Base-by-base conservation (phyloP, 2,329 filamentous ascomycete species). In the Sphaerulina vaccinii region DNA sequence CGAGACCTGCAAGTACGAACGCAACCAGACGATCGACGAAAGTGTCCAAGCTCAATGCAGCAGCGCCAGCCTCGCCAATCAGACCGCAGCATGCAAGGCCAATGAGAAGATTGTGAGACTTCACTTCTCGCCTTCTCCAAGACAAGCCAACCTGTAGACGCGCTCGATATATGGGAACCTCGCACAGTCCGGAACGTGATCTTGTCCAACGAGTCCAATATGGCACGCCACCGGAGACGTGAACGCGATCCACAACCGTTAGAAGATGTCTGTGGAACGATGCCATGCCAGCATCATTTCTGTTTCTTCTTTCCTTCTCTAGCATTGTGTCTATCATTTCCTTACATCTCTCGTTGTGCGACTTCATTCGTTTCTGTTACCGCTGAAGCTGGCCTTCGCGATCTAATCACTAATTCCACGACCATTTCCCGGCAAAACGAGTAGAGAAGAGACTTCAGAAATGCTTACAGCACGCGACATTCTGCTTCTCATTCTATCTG, bases 311-410 rank as follows among this genome's bases (percentile, higher is more conserved):
- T 19, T 23, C 22, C 43, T 27, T 44, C 33, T 47, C 35, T 41
- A 22, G 16, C 15, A 44, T 36, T 35, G 23, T 51, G 23, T 48
- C 49, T 51, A 38, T 45, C 40, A 18, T 45, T 54, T 32, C 40
- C 53, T 10, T 32, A 10, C 27, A 13, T 32, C 54, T 53, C 45
- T 35, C 39, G 56, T 47, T 45, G 49, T 52, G 33, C 41, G 33
- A 29, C 39, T 53, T 19, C 35, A 44, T 39, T 33, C 35, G 47
- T 53, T 42, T 46, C 47, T 51, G 49, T 55, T 54, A 35, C 47
- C 51, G 49, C 54, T 54, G 62, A 58, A 64, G 62, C 62, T 58
- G 62, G 62, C 58, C 62, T 64, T 62, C 61, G 41, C 53, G 48
- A 44, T 46, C 39, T 59, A 57, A 59, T 58, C 43, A 13, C 47